Evolutionary conservation across 1,284 basidiomycete species (phyloP), one percentile per base, ranked within the genome.

Genomic region (Lentinus polychrous): DNA sequence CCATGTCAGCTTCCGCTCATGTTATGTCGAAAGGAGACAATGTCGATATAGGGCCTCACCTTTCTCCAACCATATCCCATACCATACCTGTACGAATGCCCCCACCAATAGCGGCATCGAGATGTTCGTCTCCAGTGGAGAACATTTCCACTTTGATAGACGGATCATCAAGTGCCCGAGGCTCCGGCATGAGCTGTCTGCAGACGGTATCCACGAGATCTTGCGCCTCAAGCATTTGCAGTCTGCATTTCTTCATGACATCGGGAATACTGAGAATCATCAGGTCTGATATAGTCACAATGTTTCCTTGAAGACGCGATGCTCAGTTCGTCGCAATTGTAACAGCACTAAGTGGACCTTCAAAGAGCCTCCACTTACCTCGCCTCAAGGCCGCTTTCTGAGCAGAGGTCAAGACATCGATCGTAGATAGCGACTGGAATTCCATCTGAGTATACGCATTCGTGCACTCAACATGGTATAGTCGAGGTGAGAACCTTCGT

Each of bases 1-100:
- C 24, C 2, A 27, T 33, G 18, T 35, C 6, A 10, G n/a, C 7
- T 7, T 18, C 6, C 18, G 10, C 8, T 42, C 8, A 23, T 35
- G 34, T 45, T n/a, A 36, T 15, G 14, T 17, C 10, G 20, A 10
- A 18, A 43, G 41, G 11, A 44, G 20, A 35, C 34, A 7, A 55
- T 68, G n/a, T n/a, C n/a, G n/a, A n/a, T n/a, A n/a, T n/a, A n/a
- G n/a, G n/a, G n/a, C n/a, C n/a, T 49, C 64, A 91, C 90, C 90
- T 90, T 71, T 94, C 89, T n/a, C 91, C 91, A 11, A 76, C 79
- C 34, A 94, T 67, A 60, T 94, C 91, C 77, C 87, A 93, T 12
- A 94, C 55, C 74, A 83, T 83, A 1, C 89, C 83, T 1, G 83
- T 78, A 45, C 76, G 68, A 12, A 93, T 72, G 2, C 91, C 91